Conservation (phyloP, 805 yeast species). For the Cyberlindnera petersonii region DNA sequence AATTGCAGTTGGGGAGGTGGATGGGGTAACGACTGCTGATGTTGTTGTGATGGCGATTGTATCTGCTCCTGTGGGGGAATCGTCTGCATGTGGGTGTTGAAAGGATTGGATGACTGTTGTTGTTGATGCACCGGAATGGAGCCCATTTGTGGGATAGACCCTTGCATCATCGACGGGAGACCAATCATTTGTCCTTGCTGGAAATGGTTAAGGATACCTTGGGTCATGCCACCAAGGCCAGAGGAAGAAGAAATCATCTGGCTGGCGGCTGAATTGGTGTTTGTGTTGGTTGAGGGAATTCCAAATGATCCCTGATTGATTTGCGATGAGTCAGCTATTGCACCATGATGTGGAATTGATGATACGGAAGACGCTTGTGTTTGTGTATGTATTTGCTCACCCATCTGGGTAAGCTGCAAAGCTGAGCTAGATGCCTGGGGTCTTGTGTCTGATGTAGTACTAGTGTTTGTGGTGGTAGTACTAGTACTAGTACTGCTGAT, state of each 20-base stretch:
- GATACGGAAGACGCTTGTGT: too few relatives aligned
- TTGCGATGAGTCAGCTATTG: not conserved
- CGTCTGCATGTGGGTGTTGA: conserved; percentile 1
- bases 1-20: not conserved
- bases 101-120: conserved; percentile 3
- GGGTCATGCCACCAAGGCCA: too few relatives aligned
- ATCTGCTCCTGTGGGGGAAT: not conserved
- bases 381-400: too few relatives aligned
- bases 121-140: not conserved
- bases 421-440: too few relatives aligned
- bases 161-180: conserved; percentile 11
- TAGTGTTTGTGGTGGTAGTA: too few relatives aligned
- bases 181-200: conserved; percentile 10
- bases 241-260: too few relatives aligned
- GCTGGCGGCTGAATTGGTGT: too few relatives aligned
- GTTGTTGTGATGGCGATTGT: not conserved
- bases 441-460: too few relatives aligned
- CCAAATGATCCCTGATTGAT: too few relatives aligned
- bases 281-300: too few relatives aligned
- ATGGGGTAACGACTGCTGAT: not conserved
- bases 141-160: not conserved
- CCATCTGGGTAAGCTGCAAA: too few relatives aligned
- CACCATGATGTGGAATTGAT: too few relatives aligned
- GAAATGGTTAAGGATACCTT: conserved; percentile 2
- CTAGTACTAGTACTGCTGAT: not conserved